Evolutionary conservation across 768 basidiomycete species (phyloP).

Genomic region (Kwoniella dejecticola): DNA sequence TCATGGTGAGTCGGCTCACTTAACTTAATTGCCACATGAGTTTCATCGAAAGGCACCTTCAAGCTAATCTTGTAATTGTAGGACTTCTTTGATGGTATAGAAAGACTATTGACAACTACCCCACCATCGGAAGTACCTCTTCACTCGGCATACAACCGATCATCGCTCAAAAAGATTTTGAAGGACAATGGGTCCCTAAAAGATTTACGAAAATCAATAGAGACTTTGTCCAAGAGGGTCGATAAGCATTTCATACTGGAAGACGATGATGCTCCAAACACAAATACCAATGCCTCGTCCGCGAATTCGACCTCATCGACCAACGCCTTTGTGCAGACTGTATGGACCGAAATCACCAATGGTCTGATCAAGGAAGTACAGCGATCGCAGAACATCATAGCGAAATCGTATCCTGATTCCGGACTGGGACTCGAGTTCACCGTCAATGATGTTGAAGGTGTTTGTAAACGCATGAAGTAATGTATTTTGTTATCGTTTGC

Average conservation of each 20-base stretch:
- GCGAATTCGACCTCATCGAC: no score
- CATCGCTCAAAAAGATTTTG: constrained; percentile 75
- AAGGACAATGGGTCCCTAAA: constrained; percentile 78
- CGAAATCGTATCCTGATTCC: constrained; percentile 75
- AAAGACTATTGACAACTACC: constrained; percentile 78
- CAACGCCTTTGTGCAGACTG: constrained; percentile 63
- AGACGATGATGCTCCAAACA: constrained; percentile 61
- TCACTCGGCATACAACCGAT: constrained; percentile 73
- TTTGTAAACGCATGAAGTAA: constrained; percentile 64
- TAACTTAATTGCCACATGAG: background rate
- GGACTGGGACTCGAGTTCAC: constrained; percentile 75
- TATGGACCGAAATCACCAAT: constrained; percentile 89
- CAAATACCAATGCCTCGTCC: constrained; percentile 17
- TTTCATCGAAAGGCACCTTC: background rate
- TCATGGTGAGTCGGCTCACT: constrained; percentile 66
- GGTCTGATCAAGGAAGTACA: constrained; percentile 75
- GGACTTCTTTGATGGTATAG: constrained; percentile 94
- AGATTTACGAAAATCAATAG: constrained; percentile 85
- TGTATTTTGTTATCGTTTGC: background rate
- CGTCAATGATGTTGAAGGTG: constrained; percentile 70
- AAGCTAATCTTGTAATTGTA: constrained; percentile 52
- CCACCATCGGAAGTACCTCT: constrained; percentile 74
- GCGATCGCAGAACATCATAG: constrained; percentile 68
- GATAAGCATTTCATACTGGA: constrained; percentile 83
- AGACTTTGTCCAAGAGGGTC: constrained; percentile 82